Conservation (phyloP, 257 asterid species). For the Vinca minor region DNA sequence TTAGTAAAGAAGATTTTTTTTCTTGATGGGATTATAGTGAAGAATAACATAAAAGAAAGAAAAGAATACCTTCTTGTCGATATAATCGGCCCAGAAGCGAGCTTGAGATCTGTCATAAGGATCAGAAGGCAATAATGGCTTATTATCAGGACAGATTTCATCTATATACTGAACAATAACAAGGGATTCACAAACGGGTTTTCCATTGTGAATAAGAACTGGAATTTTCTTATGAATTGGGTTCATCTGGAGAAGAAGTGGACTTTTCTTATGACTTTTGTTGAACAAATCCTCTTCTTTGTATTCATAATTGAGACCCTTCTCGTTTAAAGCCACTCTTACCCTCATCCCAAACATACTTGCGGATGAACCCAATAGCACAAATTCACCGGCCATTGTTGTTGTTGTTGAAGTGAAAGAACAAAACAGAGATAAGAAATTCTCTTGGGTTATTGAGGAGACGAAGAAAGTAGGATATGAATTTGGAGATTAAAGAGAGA, state of each 20-base stretch:
- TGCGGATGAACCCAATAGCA: constrained; percentile 17
- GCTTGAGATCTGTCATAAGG: constrained; percentile 10
- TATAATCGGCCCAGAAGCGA: constrained; percentile 11
- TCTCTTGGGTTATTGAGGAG: too few species aligned
- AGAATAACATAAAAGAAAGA: constrained; percentile 6
- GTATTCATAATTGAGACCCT: constrained; percentile 32
- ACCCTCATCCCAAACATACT: constrained; percentile 46
- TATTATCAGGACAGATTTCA: constrained; percentile 6
- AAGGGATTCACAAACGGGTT: constrained; percentile 11
- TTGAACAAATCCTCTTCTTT: constrained; percentile 26
- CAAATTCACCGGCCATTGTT: constrained; percentile 10
- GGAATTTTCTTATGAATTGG: constrained; percentile 12
- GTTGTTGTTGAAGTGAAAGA: too few species aligned
- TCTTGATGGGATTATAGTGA: background rate
- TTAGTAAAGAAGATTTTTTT: background rate
- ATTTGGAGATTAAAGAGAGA: too few species aligned
- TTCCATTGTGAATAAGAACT: constrained; percentile 4
- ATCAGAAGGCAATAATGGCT: constrained; percentile 14
- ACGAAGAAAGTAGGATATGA: too few species aligned
- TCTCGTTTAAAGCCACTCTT: constrained; percentile 41
- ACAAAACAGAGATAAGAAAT: too few species aligned
- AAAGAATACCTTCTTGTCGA: constrained; percentile 7
- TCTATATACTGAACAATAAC: constrained; percentile 3
- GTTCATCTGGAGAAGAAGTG: constrained; percentile 8
- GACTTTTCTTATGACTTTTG: constrained; percentile 3